Base-by-base conservation (phyloP, 805 yeast species). In the Nakazawaea anatomiae region DNA sequence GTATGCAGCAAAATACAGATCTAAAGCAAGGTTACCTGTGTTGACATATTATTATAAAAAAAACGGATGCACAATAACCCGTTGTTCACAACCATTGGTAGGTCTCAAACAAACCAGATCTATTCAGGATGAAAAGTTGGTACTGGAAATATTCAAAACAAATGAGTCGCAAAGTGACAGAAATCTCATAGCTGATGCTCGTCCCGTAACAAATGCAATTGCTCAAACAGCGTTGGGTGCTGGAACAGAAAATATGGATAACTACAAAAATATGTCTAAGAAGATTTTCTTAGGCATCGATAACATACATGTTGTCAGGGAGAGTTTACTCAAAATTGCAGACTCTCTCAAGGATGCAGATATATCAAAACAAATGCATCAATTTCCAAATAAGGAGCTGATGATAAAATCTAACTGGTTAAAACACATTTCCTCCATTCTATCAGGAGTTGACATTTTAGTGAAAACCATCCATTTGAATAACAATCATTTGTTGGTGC, bases 181-280 rank as follows among this genome's bases (percentile, higher is more conserved):
- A 50, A 84, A 91, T 60, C 66, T 94, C 31, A 83, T 94, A 32
- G 92, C 89, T 4, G 99, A 94, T 69, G 87, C 96, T 27, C 73
- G 99, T 51, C 99, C 99, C 0, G 66, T 90, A 29, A 86, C 97
- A 0, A 94, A 94, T 66, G 98, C 98, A 6, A 79, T 90, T 79
- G 98, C 97, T 0, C 98, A 94, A 60, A 88, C 89, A 44, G 98
- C 98, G 0, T 69, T 94, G 12, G 99, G 99, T 10, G 99, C 97
- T n/a, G 99, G 99, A 1, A 86, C 97, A 0, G 99, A 94, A 63
- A 85, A 80, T 57, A 87, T 90, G 75, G 97, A 92, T 52, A 81
- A 89, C 61, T 92, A 94, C 68, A 76, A 82, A 47, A 75, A 75
- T 34, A 77, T 75, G 14, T 85, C 85, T 31, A 72, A 78, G 54